Evolutionary conservation across 164 flowering plant species (phyloP), one percentile per base, ranked within the genome.

Genomic region (Vitis rotundifolia): DNA sequence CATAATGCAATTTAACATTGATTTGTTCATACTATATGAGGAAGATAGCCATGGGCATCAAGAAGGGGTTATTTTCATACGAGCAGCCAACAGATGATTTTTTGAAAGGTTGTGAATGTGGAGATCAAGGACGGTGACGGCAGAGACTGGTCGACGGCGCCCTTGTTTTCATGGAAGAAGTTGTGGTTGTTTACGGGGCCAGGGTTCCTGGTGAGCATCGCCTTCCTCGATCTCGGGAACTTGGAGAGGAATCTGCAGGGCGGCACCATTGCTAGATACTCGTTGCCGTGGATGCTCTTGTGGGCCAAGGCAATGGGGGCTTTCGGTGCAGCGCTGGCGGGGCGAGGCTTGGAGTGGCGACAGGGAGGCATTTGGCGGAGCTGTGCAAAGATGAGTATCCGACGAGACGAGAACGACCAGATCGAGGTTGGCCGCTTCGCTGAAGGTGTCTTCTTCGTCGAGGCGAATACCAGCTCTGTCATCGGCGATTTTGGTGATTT

Each of bases 281-380:
- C 91, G 18, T 68, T 91, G 54, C 67, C 89, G 49, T 91, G 96
- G 96, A 78, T 91, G 61, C 78, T 91, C 12, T 16, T 87, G 74
- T 89, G 93, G 93, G 90, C 96, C 28, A 91, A 91, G 16, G 85
- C 77, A 1, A 87, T 91, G n/a, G 85, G 96, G 96, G 47, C 81
- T 88, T 0, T 66, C 87, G 59, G 82, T 88, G 52, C 90, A 88
- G 87, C 82, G 0, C 69, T 88, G 58, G 53, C 92, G n/a, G n/a
- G 57, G 92, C 90, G 15, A 75, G 92, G 69, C 81, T 88, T 8
- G 92, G 92, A 9, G 92, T 88, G 55, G 92, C 88, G 9, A 88
- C 92, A 1, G 92, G 92, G 9, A 64, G 86, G 14, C 90, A 88
- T 76, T 76, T 88, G 74, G 92, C 92, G 0, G 92, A 88, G 88